A percentile compares a stretch with the other conserved stretches of the same genome.
phyloP scores from a whole-genome alignment of 371 early-diverging fungal species.

The Mucor sp. region DNA sequence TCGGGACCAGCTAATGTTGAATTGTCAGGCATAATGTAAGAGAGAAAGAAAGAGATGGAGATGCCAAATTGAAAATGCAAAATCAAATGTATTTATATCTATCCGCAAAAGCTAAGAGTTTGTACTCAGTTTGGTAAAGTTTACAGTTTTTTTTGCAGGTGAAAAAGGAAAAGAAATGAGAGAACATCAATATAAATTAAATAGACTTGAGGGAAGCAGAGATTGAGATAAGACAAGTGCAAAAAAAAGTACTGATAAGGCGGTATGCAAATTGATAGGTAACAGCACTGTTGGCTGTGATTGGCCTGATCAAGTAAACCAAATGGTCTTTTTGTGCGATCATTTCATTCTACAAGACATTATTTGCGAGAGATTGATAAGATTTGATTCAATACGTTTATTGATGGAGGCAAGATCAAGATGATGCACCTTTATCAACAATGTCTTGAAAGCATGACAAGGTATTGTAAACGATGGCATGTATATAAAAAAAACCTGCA shows the following conservation, averaged over 20 bases:
- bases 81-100: neutral
- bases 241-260: neutral
- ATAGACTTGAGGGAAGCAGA: neutral
- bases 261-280: constrained; percentile 9
- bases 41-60: neutral
- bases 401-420: neutral
- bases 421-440: neutral
- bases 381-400: neutral
- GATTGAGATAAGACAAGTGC: constrained; percentile 1
- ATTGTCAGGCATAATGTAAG: neutral
- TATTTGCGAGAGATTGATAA: neutral
- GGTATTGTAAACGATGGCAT: neutral
- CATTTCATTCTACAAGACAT: neutral
- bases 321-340: neutral
- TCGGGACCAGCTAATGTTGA: neutral
- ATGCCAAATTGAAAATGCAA: neutral
- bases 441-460: neutral
- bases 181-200: constrained; percentile 1
- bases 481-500: neutral
- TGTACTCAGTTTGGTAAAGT: constrained; percentile 1
- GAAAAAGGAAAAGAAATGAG: neutral
- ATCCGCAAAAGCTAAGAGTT: neutral
- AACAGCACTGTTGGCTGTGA: neutral
- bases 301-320: neutral
- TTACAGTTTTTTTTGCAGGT: neutral